These are phyloP conservation scores for Nigrospora sphaerica DNA, from an alignment of 2,329 filamentous ascomycete genomes.

Conservation along the genomic window DNA sequence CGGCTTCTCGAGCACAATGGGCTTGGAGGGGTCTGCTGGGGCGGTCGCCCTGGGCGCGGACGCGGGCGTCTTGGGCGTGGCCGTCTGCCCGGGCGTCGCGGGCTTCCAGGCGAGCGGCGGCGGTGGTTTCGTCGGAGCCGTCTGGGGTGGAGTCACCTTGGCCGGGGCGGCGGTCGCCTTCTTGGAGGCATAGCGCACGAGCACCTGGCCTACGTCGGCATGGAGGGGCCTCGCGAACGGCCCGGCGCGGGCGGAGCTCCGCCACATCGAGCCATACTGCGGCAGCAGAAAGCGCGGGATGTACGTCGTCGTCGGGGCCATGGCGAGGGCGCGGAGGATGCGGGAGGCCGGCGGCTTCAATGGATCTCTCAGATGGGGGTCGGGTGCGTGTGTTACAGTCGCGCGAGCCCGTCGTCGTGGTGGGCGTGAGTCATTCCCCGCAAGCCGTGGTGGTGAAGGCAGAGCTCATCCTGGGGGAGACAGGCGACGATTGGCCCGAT, in stretches of 20 bases:
- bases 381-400: no score
- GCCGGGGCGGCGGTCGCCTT: conserved; percentile 34
- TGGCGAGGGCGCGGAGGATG: conserved; percentile 10
- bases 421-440: no score
- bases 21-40: conserved; percentile 36
- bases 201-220: conserved; percentile 17
- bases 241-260: conserved; percentile 20
- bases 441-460: neutral
- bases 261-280: conserved; percentile 51
- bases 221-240: conserved; percentile 17
- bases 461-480: conserved; percentile 5
- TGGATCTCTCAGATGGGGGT: no score
- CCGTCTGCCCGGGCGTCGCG: conserved; percentile 2
- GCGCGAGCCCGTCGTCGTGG: no score
- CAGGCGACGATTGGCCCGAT: no score
- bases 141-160: conserved; percentile 8
- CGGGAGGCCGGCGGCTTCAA: neutral
- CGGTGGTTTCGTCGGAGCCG: conserved; percentile 8
- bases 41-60: conserved; percentile 3
- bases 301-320: conserved; percentile 39
- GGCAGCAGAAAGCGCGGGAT: conserved; percentile 66
- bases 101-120: conserved; percentile 8
- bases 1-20: conserved; percentile 75
- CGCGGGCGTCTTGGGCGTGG: conserved; percentile 4
- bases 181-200: conserved; percentile 27